Percentiles rank a stretch among this genome's conserved stretches.
These are phyloP conservation scores for Kazachstania taianensis DNA, from an alignment of 805 yeast genomes.

Conservation along the genomic window DNA sequence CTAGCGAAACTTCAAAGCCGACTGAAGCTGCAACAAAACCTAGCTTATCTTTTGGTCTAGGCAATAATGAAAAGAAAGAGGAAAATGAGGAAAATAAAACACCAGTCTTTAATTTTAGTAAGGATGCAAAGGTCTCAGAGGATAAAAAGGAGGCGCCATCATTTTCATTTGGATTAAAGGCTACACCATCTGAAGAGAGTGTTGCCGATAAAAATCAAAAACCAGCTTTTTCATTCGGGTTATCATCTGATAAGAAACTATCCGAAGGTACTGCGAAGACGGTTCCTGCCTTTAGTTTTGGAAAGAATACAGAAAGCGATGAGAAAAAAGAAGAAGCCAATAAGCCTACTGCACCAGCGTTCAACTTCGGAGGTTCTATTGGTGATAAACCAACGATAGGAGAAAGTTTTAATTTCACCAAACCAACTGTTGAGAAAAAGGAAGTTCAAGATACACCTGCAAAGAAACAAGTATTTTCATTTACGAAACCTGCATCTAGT, in stretches of 20 bases:
- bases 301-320: background rate
- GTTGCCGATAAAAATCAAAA: constrained; percentile 4
- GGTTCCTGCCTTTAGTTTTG: constrained; percentile 12
- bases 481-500: constrained; percentile 4
- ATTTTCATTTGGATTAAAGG: constrained; percentile 10
- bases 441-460: background rate
- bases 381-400: background rate
- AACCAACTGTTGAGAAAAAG: background rate
- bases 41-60: background rate
- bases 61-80: constrained; percentile 1
- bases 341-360: background rate
- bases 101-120: background rate
- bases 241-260: no score
- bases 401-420: background rate
- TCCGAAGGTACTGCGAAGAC: no score
- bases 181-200: constrained; percentile 3
- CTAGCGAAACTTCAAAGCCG: no score
- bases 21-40: background rate
- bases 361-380: constrained; percentile 2
- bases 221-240: constrained; percentile 8
- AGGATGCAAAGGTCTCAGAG: background rate
- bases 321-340: background rate
- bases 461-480: constrained; percentile 3
- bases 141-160: constrained; percentile 4
- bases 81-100: background rate